Evolutionary conservation across 306 rosid species (phyloP).

Genomic region (Lathyrus sativus): DNA sequence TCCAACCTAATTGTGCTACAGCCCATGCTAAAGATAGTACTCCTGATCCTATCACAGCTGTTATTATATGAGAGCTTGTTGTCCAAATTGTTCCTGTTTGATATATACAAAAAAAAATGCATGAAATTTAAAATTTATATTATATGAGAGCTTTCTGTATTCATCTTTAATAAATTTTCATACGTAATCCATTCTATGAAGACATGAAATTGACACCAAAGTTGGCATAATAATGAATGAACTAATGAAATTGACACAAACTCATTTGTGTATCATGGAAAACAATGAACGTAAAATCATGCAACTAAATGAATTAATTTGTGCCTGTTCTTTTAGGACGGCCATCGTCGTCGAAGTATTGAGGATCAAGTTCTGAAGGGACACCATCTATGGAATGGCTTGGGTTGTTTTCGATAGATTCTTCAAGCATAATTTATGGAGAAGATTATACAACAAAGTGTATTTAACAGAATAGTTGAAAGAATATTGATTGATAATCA

Average conservation of each 20-base stretch:
- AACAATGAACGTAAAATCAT: not conserved
- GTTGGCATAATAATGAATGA: not conserved
- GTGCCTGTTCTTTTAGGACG: conserved; percentile 54
- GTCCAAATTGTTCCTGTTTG: conserved; percentile 54
- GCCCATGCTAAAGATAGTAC: conserved; percentile 68
- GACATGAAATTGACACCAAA: not conserved
- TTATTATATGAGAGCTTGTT: conserved; percentile 60
- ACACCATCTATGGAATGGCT: conserved; percentile 26
- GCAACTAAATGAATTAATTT: not conserved
- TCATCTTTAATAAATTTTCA: not conserved
- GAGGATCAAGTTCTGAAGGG: conserved; percentile 21
- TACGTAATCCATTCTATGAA: not conserved
- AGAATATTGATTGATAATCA: conserved; percentile 1
- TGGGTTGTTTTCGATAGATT: not conserved
- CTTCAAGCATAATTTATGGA: conserved; percentile 34
- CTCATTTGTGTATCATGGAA: not conserved
- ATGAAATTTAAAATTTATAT: not conserved
- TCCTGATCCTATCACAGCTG: conserved; percentile 64
- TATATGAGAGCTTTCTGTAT: too few species aligned
- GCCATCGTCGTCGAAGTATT: conserved; percentile 48
- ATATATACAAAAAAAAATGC: not conserved
- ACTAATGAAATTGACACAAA: not conserved
- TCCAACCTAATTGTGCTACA: conserved; percentile 63
- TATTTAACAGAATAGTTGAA: not conserved
- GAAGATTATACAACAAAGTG: not conserved